phyloP scores from a whole-genome alignment of 1,284 basidiomycete species.

The Paramarasmius palmivorus region DNA sequence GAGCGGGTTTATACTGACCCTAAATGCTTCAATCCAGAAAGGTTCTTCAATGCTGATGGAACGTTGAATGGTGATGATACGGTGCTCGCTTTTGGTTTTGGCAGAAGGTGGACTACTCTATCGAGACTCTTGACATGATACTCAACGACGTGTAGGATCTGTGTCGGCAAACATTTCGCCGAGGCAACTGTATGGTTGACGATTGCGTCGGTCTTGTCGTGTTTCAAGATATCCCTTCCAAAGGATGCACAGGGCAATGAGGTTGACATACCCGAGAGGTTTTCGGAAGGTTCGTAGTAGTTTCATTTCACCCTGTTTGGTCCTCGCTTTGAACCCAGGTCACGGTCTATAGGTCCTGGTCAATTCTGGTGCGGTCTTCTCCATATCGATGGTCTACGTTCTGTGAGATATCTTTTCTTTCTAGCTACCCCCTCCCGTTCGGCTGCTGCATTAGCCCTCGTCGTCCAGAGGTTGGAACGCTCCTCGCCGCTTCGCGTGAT shows the following conservation, averaged over 20 bases:
- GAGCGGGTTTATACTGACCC: constrained; percentile 29
- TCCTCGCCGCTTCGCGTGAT: too few relatives aligned
- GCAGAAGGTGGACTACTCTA: constrained; percentile 27
- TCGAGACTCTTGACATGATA: not conserved
- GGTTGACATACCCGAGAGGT: constrained; percentile 3
- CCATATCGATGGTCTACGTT: not conserved
- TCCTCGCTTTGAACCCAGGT: too few relatives aligned
- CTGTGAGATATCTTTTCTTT: not conserved
- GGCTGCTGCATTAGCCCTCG: not conserved
- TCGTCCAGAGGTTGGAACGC: not conserved
- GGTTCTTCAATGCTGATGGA: constrained; percentile 26
- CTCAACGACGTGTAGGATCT: not conserved
- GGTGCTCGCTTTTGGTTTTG: constrained; percentile 31
- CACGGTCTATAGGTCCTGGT: too few relatives aligned
- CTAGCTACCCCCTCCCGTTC: not conserved
- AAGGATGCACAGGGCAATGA: constrained; percentile 5
- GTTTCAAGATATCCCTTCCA: constrained; percentile 4
- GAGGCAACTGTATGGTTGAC: constrained; percentile 8
- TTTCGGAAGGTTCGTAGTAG: too few relatives aligned
- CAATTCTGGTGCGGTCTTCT: not conserved
- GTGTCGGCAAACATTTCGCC: constrained; percentile 6
- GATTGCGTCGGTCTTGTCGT: constrained; percentile 8
- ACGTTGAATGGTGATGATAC: constrained; percentile 23
- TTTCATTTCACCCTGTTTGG: too few relatives aligned
- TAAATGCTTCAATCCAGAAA: constrained; percentile 28